Conservation (phyloP, 2,329 filamentous ascomycete genomes). For the Stachybotrys elegans region DNA sequence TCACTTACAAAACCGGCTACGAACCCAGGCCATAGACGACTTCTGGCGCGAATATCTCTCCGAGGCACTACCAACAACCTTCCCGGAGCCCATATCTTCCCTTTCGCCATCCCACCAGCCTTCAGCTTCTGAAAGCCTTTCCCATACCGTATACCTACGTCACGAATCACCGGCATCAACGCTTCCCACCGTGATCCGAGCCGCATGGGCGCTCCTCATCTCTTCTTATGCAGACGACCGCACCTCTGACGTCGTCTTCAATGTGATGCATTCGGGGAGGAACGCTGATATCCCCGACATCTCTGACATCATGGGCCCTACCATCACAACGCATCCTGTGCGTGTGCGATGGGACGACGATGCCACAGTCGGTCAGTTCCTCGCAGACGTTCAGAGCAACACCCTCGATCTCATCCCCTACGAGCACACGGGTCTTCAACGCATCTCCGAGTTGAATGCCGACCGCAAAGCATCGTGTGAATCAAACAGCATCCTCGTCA, state of each 20-base stretch:
- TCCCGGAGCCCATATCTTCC: neutral
- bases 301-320: neutral
- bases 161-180: neutral
- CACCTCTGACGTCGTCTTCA: neutral
- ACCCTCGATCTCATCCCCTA: neutral
- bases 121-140: neutral
- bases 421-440: neutral
- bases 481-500: neutral
- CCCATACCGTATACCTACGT: neutral
- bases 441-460: neutral
- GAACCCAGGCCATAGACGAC: neutral
- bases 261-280: neutral
- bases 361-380: neutral
- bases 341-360: neutral
- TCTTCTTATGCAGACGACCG: neutral
- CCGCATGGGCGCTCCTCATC: neutral
- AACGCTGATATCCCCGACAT: neutral
- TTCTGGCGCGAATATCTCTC: neutral
- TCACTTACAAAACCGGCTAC: neutral
- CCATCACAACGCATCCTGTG: neutral
- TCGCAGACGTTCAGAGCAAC: neutral
- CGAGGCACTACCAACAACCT: neutral
- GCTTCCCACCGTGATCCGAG: neutral
- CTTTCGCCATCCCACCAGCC: neutral
- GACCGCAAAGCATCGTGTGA: neutral